phyloP scores from a whole-genome alignment of 495 filamentous ascomycete genomes.

The Aspergillus sparsus region DNA sequence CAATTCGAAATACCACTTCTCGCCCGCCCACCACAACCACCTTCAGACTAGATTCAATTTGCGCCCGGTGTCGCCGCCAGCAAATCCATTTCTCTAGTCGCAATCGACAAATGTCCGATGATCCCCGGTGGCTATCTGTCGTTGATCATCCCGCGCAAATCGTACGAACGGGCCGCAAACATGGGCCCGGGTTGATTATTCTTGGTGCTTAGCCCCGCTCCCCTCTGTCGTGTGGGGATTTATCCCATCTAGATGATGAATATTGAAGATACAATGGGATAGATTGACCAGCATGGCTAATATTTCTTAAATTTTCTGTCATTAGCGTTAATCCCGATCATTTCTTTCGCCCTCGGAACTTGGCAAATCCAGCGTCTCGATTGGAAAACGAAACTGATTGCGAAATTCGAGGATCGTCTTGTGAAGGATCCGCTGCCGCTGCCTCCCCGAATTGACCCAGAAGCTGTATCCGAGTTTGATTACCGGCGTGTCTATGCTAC shows the following conservation, averaged over 20 bases:
- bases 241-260: not conserved
- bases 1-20: conserved; percentile 15
- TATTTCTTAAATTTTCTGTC: not conserved
- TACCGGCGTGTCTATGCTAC: conserved; percentile 81
- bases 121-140: conserved; percentile 73
- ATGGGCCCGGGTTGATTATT: conserved; percentile 80
- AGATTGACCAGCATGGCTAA: not conserved
- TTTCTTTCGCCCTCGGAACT: conserved; percentile 83
- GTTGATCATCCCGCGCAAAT: conserved; percentile 81
- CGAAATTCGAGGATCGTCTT: conserved; percentile 85
- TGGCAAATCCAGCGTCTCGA: conserved; percentile 95
- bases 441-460: conserved; percentile 76
- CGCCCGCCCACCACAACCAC: conserved; percentile 22
- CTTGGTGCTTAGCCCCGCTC: conserved; percentile 54
- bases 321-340: conserved; percentile 83
- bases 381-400: conserved; percentile 91
- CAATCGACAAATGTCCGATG: conserved; percentile 51
- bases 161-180: conserved; percentile 68
- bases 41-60: conserved; percentile 38
- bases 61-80: conserved; percentile 40
- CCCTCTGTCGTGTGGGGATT: not conserved
- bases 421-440: conserved; percentile 83
- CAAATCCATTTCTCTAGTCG: conserved; percentile 35
- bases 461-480: conserved; percentile 83
- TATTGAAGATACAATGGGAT: too few relatives aligned